Evolutionary conservation across 2,329 filamentous ascomycete genomes (phyloP).

Genomic region (Aspergillus tubingensis): DNA sequence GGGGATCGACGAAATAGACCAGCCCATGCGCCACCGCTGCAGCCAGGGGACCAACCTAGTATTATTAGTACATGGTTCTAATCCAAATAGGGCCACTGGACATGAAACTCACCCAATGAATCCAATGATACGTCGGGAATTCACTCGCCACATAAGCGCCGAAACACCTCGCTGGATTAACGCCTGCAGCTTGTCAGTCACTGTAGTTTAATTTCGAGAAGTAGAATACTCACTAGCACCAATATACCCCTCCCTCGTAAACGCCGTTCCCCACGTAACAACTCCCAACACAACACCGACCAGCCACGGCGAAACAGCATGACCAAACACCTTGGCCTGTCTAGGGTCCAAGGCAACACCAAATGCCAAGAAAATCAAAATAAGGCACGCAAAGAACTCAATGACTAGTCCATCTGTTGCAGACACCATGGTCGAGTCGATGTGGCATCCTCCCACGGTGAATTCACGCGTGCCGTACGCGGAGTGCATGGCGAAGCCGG

Average conservation of each 20-base stretch:
- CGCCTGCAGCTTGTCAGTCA: conserved; percentile 19
- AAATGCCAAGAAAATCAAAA: conserved; percentile 53
- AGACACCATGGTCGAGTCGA: conserved; percentile 39
- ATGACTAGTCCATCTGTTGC: conserved; percentile 49
- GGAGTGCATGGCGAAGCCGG: conserved; percentile 45
- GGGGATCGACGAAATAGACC: conserved; percentile 33
- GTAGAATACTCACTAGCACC: conserved; percentile 36
- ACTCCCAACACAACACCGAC: conserved; percentile 48
- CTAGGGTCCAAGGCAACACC: conserved; percentile 57
- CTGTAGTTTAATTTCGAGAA: neutral
- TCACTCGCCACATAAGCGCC: conserved; percentile 45
- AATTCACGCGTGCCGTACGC: conserved; percentile 30
- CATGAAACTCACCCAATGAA: conserved; percentile 36
- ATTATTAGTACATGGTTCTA: neutral
- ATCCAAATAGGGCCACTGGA: neutral
- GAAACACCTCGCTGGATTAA: conserved; percentile 52
- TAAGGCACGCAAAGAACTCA: conserved; percentile 51
- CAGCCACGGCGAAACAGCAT: conserved; percentile 52
- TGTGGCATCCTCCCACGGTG: conserved; percentile 43
- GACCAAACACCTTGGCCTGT: conserved; percentile 53
- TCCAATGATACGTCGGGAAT: conserved; percentile 41
- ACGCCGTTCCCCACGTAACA: conserved; percentile 41
- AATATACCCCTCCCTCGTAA: conserved; percentile 44
- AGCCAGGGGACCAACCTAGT: conserved; percentile 30
- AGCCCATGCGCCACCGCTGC: conserved; percentile 35